phyloP scores from a whole-genome alignment of 169 alveolate genomes.

The Fabrea salina region DNA sequence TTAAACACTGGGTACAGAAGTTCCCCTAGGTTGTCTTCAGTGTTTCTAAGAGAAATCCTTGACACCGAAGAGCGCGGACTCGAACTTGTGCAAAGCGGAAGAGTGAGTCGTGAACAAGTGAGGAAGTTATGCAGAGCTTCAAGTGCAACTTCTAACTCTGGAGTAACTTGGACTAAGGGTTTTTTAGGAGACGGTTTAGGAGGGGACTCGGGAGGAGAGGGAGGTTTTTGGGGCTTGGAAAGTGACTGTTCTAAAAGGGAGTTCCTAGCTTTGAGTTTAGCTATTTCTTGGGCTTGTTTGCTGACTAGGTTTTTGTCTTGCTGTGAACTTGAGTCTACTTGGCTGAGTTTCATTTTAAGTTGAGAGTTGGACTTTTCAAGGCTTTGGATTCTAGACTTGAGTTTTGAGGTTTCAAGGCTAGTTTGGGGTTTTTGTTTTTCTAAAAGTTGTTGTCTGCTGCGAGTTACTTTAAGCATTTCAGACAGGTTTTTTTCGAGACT shows the following conservation, averaged over 20 bases:
- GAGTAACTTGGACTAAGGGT: background rate
- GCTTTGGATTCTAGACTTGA: background rate
- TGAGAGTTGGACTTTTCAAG: background rate
- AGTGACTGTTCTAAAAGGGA: background rate
- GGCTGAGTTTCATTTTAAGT: background rate
- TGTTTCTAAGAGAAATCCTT: background rate
- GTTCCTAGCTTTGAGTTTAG: background rate
- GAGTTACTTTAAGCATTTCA: background rate
- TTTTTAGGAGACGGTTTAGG: background rate
- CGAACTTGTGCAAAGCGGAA: background rate
- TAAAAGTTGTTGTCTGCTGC: background rate
- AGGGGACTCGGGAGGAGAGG: background rate
- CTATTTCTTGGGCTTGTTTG: background rate
- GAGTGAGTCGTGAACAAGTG: background rate
- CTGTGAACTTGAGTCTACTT: background rate
- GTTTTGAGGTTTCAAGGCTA: background rate
- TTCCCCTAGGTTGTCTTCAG: background rate
- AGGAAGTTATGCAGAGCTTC: background rate
- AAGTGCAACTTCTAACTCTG: background rate
- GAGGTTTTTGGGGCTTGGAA: background rate
- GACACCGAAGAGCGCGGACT: background rate
- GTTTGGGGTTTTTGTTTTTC: background rate
- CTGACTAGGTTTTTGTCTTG: background rate
- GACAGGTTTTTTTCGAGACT: background rate
- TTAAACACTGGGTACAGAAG: background rate